A percentile compares a stretch with the other conserved stretches of the same genome.
Conservation (phyloP, 805 yeast genomes). For the Metschnikowia henanensis region DNA sequence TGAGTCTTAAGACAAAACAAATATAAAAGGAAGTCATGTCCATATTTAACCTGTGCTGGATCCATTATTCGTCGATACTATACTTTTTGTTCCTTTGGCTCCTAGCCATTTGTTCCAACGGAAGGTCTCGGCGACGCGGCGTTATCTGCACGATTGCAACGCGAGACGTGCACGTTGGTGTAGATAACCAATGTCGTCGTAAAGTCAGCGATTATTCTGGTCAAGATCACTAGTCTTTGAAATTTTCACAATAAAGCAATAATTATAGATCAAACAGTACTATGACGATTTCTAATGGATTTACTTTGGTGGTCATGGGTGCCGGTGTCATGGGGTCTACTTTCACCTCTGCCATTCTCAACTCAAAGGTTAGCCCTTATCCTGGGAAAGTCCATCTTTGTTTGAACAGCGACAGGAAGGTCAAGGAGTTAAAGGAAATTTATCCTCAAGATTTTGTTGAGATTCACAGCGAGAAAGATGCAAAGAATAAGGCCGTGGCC, state of each 20-base stretch:
- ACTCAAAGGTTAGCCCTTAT: conserved; percentile 46
- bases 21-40: too few species aligned
- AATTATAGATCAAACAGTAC: too few species aligned
- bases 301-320: conserved; percentile 77
- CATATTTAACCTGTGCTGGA: too few species aligned
- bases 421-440: conserved; percentile 46
- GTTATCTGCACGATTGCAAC: neutral
- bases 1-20: too few species aligned
- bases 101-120: neutral
- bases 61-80: too few species aligned
- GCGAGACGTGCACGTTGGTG: neutral
- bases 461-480: conserved; percentile 40
- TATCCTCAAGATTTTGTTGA: conserved; percentile 47
- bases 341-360: conserved; percentile 74
- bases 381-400: conserved; percentile 81
- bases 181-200: neutral
- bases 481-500: conserved; percentile 58
- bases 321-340: conserved; percentile 98
- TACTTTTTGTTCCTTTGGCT: too few species aligned
- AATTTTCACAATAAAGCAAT: too few species aligned
- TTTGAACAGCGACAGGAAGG: conserved; percentile 50
- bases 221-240: too few species aligned
- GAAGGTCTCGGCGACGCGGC: conserved; percentile 1
- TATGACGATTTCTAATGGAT: conserved; percentile 14
- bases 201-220: neutral